Evolutionary conservation across 2,329 filamentous ascomycete species (phyloP).

Genomic region (Trichophyton simii): DNA sequence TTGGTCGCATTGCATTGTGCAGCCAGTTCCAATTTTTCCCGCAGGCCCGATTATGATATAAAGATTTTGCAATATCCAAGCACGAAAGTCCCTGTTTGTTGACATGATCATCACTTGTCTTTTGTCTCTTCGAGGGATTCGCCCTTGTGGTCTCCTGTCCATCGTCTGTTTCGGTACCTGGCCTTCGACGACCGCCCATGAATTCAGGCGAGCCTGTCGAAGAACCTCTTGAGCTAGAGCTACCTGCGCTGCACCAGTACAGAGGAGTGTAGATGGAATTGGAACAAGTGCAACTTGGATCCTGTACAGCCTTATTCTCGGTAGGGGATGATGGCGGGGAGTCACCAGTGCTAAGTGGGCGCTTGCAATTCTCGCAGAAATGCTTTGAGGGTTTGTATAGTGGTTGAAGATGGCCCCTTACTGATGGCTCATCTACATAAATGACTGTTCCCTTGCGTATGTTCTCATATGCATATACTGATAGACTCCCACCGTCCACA

Average conservation of each 20-base stretch:
- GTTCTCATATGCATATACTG: slow-evolving; percentile 20
- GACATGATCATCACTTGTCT: neutral
- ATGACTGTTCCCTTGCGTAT: slow-evolving; percentile 20
- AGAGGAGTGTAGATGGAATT: neutral
- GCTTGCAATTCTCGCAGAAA: slow-evolving; percentile 23
- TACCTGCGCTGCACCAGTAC: neutral
- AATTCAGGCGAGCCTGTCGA: too few relatives aligned
- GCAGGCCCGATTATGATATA: slow-evolving; percentile 23
- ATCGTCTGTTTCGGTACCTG: neutral
- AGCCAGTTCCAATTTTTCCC: slow-evolving; percentile 26
- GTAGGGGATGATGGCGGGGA: neutral
- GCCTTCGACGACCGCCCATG: neutral
- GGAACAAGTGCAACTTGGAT: neutral
- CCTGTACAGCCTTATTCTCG: neutral
- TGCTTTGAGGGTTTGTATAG: slow-evolving; percentile 7
- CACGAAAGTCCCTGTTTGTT: slow-evolving; percentile 13
- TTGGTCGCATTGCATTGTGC: slow-evolving; percentile 22
- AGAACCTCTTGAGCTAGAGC: neutral
- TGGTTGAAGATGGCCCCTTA: slow-evolving; percentile 23
- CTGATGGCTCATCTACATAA: slow-evolving; percentile 24
- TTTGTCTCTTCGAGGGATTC: slow-evolving; percentile 6
- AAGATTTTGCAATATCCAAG: slow-evolving; percentile 17
- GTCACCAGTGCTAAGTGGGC: neutral
- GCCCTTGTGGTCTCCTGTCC: neutral
- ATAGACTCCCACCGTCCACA: slow-evolving; percentile 7